Conservation (phyloP, 1,284 basidiomycete species). For the Cyathus pygmaeus region DNA sequence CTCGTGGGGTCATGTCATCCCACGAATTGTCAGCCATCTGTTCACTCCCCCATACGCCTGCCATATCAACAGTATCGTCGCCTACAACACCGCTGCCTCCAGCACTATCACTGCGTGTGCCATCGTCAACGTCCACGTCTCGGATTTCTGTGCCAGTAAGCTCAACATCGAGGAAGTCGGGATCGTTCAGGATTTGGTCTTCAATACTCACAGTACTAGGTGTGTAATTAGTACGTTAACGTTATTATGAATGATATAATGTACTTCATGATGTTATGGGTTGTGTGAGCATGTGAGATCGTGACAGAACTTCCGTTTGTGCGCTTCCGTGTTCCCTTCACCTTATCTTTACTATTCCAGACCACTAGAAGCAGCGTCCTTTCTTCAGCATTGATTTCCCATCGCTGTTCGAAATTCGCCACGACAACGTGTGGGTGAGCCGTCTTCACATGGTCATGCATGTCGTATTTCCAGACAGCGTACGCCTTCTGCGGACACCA, state of each 20-base stretch:
- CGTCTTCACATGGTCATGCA: constrained; percentile 29
- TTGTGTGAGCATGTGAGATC: constrained; percentile 14
- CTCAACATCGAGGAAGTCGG: too few species aligned
- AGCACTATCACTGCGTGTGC: too few species aligned
- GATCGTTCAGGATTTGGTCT: too few species aligned
- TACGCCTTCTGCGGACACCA: constrained; percentile 26
- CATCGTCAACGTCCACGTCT: too few species aligned
- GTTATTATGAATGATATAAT: not conserved
- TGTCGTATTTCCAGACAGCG: constrained; percentile 40
- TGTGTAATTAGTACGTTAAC: not conserved
- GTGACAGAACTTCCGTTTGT: constrained; percentile 1
- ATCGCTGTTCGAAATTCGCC: constrained; percentile 6
- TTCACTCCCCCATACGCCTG: too few species aligned
- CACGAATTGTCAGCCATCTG: too few species aligned
- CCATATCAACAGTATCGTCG: too few species aligned
- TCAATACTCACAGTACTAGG: too few species aligned
- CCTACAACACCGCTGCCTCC: too few species aligned
- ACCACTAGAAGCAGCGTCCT: constrained; percentile 19
- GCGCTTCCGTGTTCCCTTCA: constrained; percentile 4
- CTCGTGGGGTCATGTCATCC: too few species aligned
- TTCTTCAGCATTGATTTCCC: constrained; percentile 19
- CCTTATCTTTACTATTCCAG: constrained; percentile 12
- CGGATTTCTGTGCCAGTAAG: too few species aligned
- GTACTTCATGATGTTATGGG: constrained; percentile 5
- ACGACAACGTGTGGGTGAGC: constrained; percentile 18